Evolutionary conservation across 192 early-diverging fungal genomes (phyloP).

Genomic region (Spinellus fusiger): DNA sequence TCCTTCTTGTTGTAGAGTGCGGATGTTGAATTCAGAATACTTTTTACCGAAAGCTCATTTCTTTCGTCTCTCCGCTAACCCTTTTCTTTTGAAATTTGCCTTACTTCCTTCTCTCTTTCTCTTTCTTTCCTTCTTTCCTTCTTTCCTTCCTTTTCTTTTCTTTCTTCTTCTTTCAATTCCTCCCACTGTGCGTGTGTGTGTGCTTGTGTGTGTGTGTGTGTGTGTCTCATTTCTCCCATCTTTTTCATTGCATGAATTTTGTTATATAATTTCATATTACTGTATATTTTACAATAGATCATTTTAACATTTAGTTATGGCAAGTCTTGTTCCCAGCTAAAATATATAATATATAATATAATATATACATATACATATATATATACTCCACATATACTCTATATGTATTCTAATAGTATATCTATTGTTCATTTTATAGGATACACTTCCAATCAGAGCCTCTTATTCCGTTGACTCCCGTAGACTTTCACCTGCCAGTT

Average conservation of each 20-base stretch:
- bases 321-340: no score
- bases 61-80: neutral
- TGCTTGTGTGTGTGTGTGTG: no score
- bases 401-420: neutral
- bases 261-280: neutral
- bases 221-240: no score
- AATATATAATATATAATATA: neutral
- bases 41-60: neutral
- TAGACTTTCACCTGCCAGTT: neutral
- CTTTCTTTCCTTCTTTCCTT: neutral
- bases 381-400: neutral
- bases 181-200: neutral
- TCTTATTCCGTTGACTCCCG: neutral
- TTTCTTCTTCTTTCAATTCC: neutral
- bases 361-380: neutral
- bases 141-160: neutral
- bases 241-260: neutral
- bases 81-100: neutral
- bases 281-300: no score
- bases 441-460: neutral
- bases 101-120: neutral
- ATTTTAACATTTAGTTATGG: no score
- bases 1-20: no score
- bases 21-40: neutral
- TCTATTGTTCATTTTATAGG: no score